Percentiles rank a stretch among this genome's conserved stretches.
Conservation (phyloP, 75 land plant genomes). For the Sequoia sempervirens region DNA sequence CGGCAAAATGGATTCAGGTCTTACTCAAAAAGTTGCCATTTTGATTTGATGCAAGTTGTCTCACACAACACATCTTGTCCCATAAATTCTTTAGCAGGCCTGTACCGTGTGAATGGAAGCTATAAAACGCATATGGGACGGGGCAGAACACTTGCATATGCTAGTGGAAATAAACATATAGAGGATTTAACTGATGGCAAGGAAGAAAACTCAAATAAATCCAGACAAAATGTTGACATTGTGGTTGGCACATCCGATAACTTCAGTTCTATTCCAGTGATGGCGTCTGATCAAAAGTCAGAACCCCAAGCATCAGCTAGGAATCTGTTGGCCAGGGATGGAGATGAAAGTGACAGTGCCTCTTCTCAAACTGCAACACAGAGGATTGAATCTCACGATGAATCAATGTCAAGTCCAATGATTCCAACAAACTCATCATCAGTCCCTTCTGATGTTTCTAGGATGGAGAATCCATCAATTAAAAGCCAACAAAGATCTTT, state of each 20-base stretch:
- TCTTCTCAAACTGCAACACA: conserved; percentile 1
- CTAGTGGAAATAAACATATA: background rate
- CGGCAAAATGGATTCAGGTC: conserved; percentile 5
- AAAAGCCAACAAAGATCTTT: conserved; percentile 19
- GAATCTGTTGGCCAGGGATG: conserved; percentile 1
- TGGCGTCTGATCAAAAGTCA: background rate
- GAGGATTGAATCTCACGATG: background rate
- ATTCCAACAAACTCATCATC: conserved; percentile 1
- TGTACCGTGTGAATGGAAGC: background rate
- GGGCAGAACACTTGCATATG: background rate
- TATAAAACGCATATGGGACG: background rate
- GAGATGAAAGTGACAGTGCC: background rate
- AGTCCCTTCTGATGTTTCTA: conserved; percentile 14
- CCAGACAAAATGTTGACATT: background rate
- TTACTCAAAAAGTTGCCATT: background rate
- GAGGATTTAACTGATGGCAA: background rate
- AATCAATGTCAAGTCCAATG: conserved; percentile 7
- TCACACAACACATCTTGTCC: background rate
- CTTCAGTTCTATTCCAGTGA: background rate
- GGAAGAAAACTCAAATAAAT: background rate
- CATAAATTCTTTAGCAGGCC: background rate
- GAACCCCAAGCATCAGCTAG: background rate
- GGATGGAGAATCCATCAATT: conserved; percentile 12
- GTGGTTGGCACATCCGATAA: background rate
- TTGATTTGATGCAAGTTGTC: conserved; percentile 4